These are phyloP conservation scores for Umbelopsis vinacea DNA, from an alignment of 192 early-diverging fungal genomes.

Conservation along the genomic window DNA sequence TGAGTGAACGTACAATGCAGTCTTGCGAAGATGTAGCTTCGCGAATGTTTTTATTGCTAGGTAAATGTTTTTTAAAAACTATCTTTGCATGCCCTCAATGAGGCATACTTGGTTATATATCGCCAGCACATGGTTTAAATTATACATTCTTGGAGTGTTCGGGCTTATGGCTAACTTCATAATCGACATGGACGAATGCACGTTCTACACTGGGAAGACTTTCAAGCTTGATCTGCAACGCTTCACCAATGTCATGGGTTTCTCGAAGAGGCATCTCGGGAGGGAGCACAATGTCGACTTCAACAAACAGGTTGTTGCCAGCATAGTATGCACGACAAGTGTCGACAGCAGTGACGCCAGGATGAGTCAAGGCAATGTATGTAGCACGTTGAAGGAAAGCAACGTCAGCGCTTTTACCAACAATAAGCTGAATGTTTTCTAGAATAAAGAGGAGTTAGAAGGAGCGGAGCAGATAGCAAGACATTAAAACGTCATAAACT, in stretches of 20 bases:
- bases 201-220: constrained; percentile 83
- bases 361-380: constrained; percentile 83
- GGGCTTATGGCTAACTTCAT: constrained; percentile 84
- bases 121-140: not conserved
- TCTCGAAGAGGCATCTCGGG: constrained; percentile 77
- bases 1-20: no score
- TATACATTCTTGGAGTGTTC: constrained; percentile 60
- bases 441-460: not conserved
- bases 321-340: constrained; percentile 87
- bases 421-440: constrained; percentile 79
- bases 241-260: constrained; percentile 93
- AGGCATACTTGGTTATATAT: not conserved
- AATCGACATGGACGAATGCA: constrained; percentile 95
- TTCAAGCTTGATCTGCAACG: constrained; percentile 89
- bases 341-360: constrained; percentile 71
- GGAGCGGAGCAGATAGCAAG: no score
- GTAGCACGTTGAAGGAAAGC: constrained; percentile 81
- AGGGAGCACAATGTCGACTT: constrained; percentile 95
- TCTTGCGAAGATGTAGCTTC: not conserved
- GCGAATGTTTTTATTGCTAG: not conserved
- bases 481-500: not conserved
- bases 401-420: constrained; percentile 81
- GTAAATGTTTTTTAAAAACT: not conserved
- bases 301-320: constrained; percentile 89
- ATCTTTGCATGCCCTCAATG: no score